These are phyloP conservation scores for Candida pseudocylindracea DNA, from an alignment of 1,139 yeast species.

Conservation along the genomic window DNA sequence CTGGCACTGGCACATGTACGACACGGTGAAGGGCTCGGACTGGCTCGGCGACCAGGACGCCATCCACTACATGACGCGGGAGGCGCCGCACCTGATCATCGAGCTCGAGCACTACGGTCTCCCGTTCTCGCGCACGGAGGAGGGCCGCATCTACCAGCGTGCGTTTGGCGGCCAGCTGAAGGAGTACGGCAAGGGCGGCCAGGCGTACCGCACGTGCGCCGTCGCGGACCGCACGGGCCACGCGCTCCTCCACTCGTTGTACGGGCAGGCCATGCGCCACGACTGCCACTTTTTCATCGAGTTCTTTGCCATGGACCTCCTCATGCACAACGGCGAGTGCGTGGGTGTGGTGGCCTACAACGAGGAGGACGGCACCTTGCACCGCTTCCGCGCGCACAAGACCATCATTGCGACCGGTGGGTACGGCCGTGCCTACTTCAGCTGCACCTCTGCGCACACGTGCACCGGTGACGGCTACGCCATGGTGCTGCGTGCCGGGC, in stretches of 20 bases:
- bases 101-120: slow-evolving; percentile 97
- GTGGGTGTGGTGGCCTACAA: slow-evolving; percentile 95
- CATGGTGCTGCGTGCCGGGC: slow-evolving; percentile 96
- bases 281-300: slow-evolving; percentile 97
- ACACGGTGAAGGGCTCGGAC: slow-evolving; percentile 98
- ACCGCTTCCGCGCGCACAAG: slow-evolving; percentile 91
- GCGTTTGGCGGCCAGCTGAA: slow-evolving; percentile 97
- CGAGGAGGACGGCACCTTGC: slow-evolving; percentile 97
- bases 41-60: slow-evolving; percentile 99
- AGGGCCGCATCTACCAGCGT: slow-evolving; percentile 94
- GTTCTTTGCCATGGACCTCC: slow-evolving; percentile 84
- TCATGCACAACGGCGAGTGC: slow-evolving; percentile 92
- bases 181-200: slow-evolving; percentile 96
- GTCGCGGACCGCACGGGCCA: slow-evolving; percentile 99
- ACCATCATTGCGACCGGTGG: slow-evolving; percentile 98
- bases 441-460: slow-evolving; percentile 97
- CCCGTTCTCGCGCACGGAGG: slow-evolving; percentile 93
- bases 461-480: slow-evolving; percentile 99
- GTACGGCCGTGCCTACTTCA: slow-evolving; percentile 95
- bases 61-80: slow-evolving; percentile 96
- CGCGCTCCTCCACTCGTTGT: slow-evolving; percentile 84
- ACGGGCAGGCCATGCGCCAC: slow-evolving; percentile 92
- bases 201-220: slow-evolving; percentile 98
- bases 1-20: slow-evolving; percentile 99
- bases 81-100: slow-evolving; percentile 89